Evolutionary conservation across 164 flowering plant species (phyloP).

Genomic region (Nymphaea colorata): DNA sequence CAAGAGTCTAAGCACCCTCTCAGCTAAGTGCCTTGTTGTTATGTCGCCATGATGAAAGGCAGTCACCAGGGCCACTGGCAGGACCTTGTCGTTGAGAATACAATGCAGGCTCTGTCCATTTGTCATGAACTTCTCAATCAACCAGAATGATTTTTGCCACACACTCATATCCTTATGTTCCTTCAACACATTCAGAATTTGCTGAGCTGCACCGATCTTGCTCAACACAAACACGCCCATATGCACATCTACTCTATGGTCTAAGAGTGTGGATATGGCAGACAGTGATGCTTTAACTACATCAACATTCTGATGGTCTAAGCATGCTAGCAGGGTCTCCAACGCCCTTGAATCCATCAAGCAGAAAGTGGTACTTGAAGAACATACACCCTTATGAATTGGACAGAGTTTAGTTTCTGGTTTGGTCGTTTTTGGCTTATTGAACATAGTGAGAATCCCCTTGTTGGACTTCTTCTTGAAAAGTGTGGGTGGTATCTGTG

Average conservation of each 20-base stretch:
- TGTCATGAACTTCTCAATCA: conserved; percentile 51
- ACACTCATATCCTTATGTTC: conserved; percentile 42
- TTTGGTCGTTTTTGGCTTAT: neutral
- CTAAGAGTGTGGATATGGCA: conserved; percentile 53
- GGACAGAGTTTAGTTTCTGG: conserved; percentile 33
- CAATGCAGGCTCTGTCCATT: conserved; percentile 36
- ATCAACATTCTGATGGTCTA: conserved; percentile 48
- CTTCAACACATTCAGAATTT: conserved; percentile 41
- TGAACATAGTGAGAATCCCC: neutral
- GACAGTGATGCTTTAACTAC: conserved; percentile 70
- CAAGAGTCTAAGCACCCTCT: conserved; percentile 46
- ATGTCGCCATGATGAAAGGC: conserved; percentile 54
- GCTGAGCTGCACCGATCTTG: conserved; percentile 27
- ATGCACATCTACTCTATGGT: conserved; percentile 58
- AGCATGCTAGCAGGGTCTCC: conserved; percentile 41
- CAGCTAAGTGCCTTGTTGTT: conserved; percentile 54
- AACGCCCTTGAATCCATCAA: conserved; percentile 55
- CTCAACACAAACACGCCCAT: conserved; percentile 40
- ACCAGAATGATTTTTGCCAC: conserved; percentile 56
- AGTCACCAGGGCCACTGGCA: conserved; percentile 44
- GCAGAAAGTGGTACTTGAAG: conserved; percentile 60
- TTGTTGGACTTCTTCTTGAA: conserved; percentile 9
- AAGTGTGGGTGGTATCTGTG: conserved; percentile 27
- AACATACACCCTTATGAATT: conserved; percentile 63
- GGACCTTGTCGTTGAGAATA: conserved; percentile 48